phyloP scores from a whole-genome alignment of 1,284 basidiomycete species.

The Amylostereum chailletii region DNA sequence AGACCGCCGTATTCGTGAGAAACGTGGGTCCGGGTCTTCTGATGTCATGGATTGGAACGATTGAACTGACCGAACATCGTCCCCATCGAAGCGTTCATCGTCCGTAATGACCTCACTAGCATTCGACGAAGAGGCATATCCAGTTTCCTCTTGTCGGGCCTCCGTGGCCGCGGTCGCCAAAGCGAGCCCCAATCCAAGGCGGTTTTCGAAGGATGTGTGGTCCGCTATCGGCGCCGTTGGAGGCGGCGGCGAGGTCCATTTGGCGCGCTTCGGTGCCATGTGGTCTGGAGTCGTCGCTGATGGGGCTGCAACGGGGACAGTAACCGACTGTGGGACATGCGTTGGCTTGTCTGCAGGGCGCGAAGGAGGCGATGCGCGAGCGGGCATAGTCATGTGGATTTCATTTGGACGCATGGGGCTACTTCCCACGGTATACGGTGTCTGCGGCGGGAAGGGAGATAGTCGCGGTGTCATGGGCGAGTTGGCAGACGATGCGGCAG shows the following conservation, averaged over 20 bases:
- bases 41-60: constrained; percentile 40
- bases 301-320: constrained; percentile 8
- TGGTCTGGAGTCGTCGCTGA: constrained; percentile 36
- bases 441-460: constrained; percentile 53
- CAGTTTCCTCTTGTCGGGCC: constrained; percentile 38
- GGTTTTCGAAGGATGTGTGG: constrained; percentile 55
- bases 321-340: constrained; percentile 4
- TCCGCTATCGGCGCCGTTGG: constrained; percentile 62
- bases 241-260: constrained; percentile 80
- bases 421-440: constrained; percentile 57
- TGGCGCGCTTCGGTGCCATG: constrained; percentile 68
- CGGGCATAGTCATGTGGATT: constrained; percentile 27
- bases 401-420: constrained; percentile 46
- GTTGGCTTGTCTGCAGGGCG: constrained; percentile 8
- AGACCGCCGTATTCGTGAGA: constrained; percentile 8
- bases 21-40: constrained; percentile 13
- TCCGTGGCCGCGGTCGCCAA: constrained; percentile 58
- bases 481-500: constrained; percentile 36
- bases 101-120: constrained; percentile 57
- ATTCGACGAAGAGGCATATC: constrained; percentile 42
- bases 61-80: constrained; percentile 54
- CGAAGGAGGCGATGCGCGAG: constrained; percentile 37
- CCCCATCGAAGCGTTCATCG: constrained; percentile 55
- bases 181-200: constrained; percentile 53
- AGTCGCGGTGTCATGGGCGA: constrained; percentile 44